Evolutionary conservation across 2,329 filamentous ascomycete species (phyloP), one percentile per base, ranked within the genome.

Genomic region (Xylaria polymorpha): DNA sequence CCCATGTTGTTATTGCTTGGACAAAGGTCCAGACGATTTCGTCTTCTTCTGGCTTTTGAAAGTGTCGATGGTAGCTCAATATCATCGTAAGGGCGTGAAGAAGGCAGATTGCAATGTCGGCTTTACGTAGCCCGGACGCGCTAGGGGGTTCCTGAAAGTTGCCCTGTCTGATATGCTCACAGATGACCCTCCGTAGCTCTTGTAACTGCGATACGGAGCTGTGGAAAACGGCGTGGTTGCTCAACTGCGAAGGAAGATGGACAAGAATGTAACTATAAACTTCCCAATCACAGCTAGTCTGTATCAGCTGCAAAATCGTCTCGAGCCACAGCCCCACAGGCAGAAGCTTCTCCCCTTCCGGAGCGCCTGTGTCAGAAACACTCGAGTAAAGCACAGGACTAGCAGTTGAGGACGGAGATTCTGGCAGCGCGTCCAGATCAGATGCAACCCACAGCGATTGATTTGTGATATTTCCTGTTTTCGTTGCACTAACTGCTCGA

Each of bases 181-280:
- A 97, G 3, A 98, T 80, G 9, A 93, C 84, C 68, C 87, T 89
- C 70, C 95, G 88, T 15, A 98, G 83, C 70, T 91, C 87, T 74
- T 91, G 90, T 64, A 99, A 87, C 68, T 97, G 90, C 2, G 88
- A 85, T 44, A 93, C 89, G 6, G 93, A 89, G 62, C 87, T 90
- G 69, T 86, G 86, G 78, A 98, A 98, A 15, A 98, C 85, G 14
- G 93, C 91, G 76, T 96, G 94, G 74, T 99, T 99, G 79, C 91
- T 92, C 25, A 99, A 85, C 75, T 98, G 95, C 35, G 93, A 91
- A 0, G 94, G 92, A 10, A 98, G 83, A 79, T 97, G 93, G 6
- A 94, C 92, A 37, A 99, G 84, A 20, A 95, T 87, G 77, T 95
- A 98, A 80, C 93, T 95, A 83, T 97, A 97, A 1, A 97, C 84